These are phyloP conservation scores for Lolium perenne DNA, from an alignment of 176 grass and related monocot genomes.

Conservation along the genomic window DNA sequence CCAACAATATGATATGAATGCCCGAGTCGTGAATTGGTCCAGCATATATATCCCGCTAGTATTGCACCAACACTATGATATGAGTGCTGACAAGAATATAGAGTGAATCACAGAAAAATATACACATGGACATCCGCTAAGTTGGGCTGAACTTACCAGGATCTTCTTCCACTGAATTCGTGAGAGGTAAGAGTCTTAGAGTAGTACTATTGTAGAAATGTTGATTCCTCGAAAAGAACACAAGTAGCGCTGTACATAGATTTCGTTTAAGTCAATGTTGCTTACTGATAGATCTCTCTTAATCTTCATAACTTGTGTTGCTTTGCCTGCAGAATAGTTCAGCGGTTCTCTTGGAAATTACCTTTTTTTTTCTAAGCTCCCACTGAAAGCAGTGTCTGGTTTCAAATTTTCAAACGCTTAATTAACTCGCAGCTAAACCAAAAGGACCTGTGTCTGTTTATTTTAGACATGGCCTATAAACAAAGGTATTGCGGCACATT, in stretches of 20 bases:
- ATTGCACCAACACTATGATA: too few relatives aligned
- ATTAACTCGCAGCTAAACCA: constrained; percentile 2
- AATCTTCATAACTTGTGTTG: not conserved
- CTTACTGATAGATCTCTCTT: not conserved
- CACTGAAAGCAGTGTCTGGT: not conserved
- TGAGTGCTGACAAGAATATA: too few relatives aligned
- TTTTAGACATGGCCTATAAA: constrained; percentile 5
- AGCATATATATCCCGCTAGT: too few relatives aligned
- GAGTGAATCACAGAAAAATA: too few relatives aligned
- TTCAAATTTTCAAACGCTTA: not conserved
- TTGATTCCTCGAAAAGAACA: not conserved
- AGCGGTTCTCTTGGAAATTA: constrained; percentile 4
- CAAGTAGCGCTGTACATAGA: not conserved
- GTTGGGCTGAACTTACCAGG: too few relatives aligned
- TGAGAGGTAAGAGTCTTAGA: too few relatives aligned
- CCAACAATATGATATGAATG: too few relatives aligned
- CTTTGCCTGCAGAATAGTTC: not conserved
- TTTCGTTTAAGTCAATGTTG: constrained; percentile 39
- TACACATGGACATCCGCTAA: too few relatives aligned
- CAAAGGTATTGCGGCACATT: not conserved
- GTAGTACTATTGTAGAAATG: not conserved
- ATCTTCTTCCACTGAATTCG: too few relatives aligned
- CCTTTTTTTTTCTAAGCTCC: constrained; percentile 3
- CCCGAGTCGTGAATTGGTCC: too few relatives aligned
- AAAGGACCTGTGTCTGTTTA: not conserved